phyloP scores from a whole-genome alignment of 2,329 filamentous ascomycete genomes.

The Lecanicillium sp. region DNA sequence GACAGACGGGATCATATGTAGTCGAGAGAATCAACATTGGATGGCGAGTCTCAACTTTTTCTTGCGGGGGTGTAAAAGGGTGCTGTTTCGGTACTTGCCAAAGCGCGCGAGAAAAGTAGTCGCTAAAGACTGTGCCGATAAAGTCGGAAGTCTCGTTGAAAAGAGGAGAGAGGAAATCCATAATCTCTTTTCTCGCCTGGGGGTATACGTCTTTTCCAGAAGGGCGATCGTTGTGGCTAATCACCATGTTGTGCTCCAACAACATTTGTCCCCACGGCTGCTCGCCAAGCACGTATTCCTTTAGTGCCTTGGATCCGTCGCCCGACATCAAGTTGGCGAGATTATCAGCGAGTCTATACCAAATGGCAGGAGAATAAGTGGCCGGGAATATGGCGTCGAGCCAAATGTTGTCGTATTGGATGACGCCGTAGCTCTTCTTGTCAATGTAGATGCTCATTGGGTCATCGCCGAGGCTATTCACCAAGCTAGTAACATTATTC shows the following conservation, averaged over 20 bases:
- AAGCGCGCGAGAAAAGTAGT: conserved; percentile 19
- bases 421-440: too few species aligned
- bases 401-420: conserved; percentile 13
- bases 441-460: conserved; percentile 29
- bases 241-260: conserved; percentile 17
- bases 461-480: conserved; percentile 24
- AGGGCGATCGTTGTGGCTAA: conserved; percentile 19
- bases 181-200: conserved; percentile 13
- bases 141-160: conserved; percentile 22
- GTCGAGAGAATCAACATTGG: conserved; percentile 25
- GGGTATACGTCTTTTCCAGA: conserved; percentile 21
- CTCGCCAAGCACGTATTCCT: conserved; percentile 20
- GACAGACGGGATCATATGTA: conserved; percentile 42
- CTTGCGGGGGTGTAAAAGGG: conserved; percentile 14
- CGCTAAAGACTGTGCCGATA: conserved; percentile 19
- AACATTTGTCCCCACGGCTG: conserved; percentile 5
- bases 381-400: conserved; percentile 27
- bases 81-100: conserved; percentile 22
- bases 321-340: conserved; percentile 27
- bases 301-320: conserved; percentile 28
- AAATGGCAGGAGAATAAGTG: conserved; percentile 29
- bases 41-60: conserved; percentile 23
- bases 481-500: conserved; percentile 21
- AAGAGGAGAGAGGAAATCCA: conserved; percentile 25
- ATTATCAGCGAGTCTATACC: conserved; percentile 25